Base-by-base conservation (phyloP, 2,329 filamentous ascomycete genomes). In the Trichoderma sp. region DNA sequence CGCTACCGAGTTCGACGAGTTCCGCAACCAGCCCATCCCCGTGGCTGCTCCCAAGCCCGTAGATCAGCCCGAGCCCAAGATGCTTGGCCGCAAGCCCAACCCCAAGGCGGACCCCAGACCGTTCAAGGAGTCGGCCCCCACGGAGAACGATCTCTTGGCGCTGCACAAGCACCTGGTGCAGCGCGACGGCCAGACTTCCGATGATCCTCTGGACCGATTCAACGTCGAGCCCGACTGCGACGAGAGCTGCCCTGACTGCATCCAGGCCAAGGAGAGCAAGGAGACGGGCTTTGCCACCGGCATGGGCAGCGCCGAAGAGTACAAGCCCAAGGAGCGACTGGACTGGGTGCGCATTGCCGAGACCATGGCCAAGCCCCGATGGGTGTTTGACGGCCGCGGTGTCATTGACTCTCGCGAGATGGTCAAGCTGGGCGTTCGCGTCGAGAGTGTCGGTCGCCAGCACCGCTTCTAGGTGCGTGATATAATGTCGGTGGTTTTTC, bases 1-100 rank as follows among this genome's bases (percentile, higher is more conserved):
- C 76, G 84, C 85, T n/a, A 88, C 86, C 65, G 86, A 88, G 72
- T 87, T 86, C 73, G 85, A 88, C 75, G 86, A 88, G 80, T 88
- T 88, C 79, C 82, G 83, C 67, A 84, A 82, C 75, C 80, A 82
- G 74, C 80, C 81, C 15, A 71, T 79, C 36, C 76, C 81, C 32
- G 74, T 74, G 71, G 76, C 79, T 23, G 76, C 76, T n/a, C 75
- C 79, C n/a, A 73, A 71, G 23, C 73, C 74, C 8, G 71, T 71
- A 20, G 78, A 78, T 47, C 77, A 79, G 34, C 72, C 77, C 7
- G 69, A 74, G 20, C 73, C 79, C 72, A 80, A 79, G 76, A 77
- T 78, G 74, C 75, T 78, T 59, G 78, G 80, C 71, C 77, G 80
- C 75, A 81, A 81, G 77, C 80, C 80, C 71, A 81, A 81, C 74